Evolutionary conservation across 768 basidiomycete species (phyloP).

Genomic region (Russula ochroleuca): DNA sequence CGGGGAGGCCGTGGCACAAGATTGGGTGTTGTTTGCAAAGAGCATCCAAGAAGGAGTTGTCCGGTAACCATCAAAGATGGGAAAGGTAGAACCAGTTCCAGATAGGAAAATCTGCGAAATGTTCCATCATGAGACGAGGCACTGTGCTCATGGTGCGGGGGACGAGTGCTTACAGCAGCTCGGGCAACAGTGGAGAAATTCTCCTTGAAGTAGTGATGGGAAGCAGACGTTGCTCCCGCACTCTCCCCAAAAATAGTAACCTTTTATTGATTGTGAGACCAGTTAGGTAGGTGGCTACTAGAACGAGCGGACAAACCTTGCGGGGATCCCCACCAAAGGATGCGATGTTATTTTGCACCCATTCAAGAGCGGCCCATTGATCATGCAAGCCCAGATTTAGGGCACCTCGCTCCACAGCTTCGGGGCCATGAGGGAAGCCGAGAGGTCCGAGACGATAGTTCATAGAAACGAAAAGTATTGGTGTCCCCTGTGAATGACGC

Average conservation of each 20-base stretch:
- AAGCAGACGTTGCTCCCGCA: constrained; percentile 39
- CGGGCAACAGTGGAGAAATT: constrained; percentile 29
- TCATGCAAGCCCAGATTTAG: constrained; percentile 48
- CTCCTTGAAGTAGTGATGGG: constrained; percentile 34
- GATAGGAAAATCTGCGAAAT: constrained; percentile 42
- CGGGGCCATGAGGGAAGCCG: constrained; percentile 44
- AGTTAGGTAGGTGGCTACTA: background rate
- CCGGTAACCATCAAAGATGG: constrained; percentile 34
- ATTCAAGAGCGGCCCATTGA: constrained; percentile 35
- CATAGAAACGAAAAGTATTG: constrained; percentile 45
- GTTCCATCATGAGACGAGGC: background rate
- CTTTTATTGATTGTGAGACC: constrained; percentile 14
- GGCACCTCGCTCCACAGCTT: constrained; percentile 38
- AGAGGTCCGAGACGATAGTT: constrained; percentile 51
- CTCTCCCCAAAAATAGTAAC: constrained; percentile 41
- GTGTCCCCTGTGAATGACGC: constrained; percentile 15
- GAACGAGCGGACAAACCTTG: constrained; percentile 8
- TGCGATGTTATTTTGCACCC: constrained; percentile 33
- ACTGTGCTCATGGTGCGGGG: background rate
- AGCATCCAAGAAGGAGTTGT: constrained; percentile 38
- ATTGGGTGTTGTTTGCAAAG: constrained; percentile 38
- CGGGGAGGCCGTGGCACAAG: constrained; percentile 33
- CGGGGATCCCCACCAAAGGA: constrained; percentile 34
- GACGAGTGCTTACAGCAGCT: constrained; percentile 27
- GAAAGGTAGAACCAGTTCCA: constrained; percentile 35